Conservation (phyloP, 352 stramenopile genomes). For the Phytophthora sansomeana region DNA sequence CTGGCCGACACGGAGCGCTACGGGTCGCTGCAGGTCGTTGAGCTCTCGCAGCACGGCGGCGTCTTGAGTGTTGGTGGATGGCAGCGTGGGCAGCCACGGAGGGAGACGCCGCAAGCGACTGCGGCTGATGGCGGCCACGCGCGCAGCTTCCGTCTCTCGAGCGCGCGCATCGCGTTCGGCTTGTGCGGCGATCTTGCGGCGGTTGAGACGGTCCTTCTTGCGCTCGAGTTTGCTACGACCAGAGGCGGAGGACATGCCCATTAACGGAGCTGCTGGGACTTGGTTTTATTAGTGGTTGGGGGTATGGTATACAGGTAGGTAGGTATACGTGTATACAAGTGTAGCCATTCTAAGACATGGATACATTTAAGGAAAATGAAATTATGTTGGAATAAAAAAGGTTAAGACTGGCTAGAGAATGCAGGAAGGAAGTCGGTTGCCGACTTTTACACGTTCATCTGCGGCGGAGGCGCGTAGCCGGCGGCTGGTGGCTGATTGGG, state of each 20-base stretch:
- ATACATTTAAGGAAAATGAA: background rate
- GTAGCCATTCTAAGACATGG: constrained; percentile 21
- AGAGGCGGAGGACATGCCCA: constrained; percentile 2
- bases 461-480: constrained; percentile 22
- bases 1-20: constrained; percentile 46
- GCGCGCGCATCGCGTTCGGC: constrained; percentile 34
- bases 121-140: constrained; percentile 36
- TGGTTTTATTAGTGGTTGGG: constrained; percentile 23
- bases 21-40: constrained; percentile 28
- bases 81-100: constrained; percentile 39
- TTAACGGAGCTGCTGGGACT: background rate
- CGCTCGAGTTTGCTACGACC: constrained; percentile 51
- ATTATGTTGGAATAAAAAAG: constrained; percentile 24
- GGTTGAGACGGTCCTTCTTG: constrained; percentile 50
- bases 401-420: background rate
- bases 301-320: background rate
- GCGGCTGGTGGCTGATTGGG: constrained; percentile 30
- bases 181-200: constrained; percentile 43
- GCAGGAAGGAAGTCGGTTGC: background rate
- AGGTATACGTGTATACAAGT: background rate
- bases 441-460: constrained; percentile 36
- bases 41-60: constrained; percentile 25
- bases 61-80: constrained; percentile 27
- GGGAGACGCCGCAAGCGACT: constrained; percentile 39
- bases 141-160: constrained; percentile 34